phyloP scores from a whole-genome alignment of 441 rosid species.

The Populus hybrid region DNA sequence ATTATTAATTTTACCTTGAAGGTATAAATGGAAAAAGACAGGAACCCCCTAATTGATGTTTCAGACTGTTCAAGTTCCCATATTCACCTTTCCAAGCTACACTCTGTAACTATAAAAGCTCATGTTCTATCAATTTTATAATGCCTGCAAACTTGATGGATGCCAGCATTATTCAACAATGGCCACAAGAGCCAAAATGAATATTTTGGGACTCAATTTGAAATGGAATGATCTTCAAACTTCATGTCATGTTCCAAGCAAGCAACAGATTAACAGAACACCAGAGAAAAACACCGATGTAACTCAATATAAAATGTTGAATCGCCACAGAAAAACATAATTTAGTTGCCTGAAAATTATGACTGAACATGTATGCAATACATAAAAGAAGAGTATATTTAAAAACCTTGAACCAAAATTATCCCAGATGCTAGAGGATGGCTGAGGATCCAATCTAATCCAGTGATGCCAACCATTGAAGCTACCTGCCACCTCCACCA shows the following conservation, averaged over 20 bases:
- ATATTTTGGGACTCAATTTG: background rate
- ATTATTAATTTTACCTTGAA: too few species aligned
- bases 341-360: background rate
- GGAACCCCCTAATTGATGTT: background rate
- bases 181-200: too few species aligned
- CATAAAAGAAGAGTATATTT: background rate
- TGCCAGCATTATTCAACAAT: too few species aligned
- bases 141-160: too few species aligned
- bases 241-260: background rate
- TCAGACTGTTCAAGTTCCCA: background rate
- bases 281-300: background rate
- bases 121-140: too few species aligned
- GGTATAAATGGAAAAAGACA: background rate
- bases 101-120: background rate
- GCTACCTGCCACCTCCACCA: slow-evolving; percentile 87
- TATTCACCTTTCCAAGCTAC: background rate
- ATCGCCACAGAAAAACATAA: background rate
- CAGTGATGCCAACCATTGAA: slow-evolving; percentile 88
- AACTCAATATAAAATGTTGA: background rate
- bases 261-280: background rate
- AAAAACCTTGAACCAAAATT: slow-evolving; percentile 44
- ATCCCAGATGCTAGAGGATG: slow-evolving; percentile 35
- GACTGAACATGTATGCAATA: background rate
- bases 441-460: slow-evolving; percentile 70
- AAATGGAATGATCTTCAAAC: background rate